Evolutionary conservation across 2,329 filamentous ascomycete genomes (phyloP).

Genomic region (Plectosphaerella plurivora): DNA sequence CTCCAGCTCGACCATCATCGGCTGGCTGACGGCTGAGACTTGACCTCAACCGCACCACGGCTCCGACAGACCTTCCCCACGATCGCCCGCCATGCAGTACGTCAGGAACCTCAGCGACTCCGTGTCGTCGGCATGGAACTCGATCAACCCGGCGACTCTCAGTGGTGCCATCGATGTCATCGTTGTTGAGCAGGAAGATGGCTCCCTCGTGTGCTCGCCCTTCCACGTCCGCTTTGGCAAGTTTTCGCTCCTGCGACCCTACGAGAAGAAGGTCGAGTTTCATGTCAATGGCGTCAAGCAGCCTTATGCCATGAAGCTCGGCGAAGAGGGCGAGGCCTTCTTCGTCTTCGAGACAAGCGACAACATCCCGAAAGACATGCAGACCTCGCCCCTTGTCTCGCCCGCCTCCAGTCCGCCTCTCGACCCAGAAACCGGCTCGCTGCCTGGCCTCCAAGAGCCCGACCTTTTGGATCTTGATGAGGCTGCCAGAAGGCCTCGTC

Average conservation of each 20-base stretch:
- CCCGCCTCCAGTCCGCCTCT: slow-evolving; percentile 82
- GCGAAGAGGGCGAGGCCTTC: slow-evolving; percentile 95
- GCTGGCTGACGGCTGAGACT: not conserved
- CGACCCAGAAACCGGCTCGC: slow-evolving; percentile 35
- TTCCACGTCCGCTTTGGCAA: slow-evolving; percentile 99
- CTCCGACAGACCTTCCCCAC: not conserved
- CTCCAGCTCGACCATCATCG: not conserved
- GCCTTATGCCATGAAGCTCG: slow-evolving; percentile 95
- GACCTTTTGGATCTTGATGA: slow-evolving; percentile 65
- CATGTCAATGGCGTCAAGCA: slow-evolving; percentile 88
- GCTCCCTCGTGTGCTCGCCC: slow-evolving; percentile 81
- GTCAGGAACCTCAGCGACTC: slow-evolving; percentile 91
- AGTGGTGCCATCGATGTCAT: slow-evolving; percentile 99
- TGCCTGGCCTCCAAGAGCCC: slow-evolving; percentile 57
- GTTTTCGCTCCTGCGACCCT: slow-evolving; percentile 90
- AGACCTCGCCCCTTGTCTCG: slow-evolving; percentile 91
- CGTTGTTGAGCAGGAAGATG: slow-evolving; percentile 94
- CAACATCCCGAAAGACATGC: slow-evolving; percentile 84
- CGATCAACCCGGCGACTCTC: slow-evolving; percentile 94
- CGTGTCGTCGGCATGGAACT: slow-evolving; percentile 98
- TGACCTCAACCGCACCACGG: not conserved
- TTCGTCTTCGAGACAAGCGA: slow-evolving; percentile 97
- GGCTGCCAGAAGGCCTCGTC: slow-evolving; percentile 30
- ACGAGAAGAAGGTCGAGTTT: slow-evolving; percentile 99
- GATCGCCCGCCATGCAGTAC: slow-evolving; percentile 75